Base-by-base conservation (phyloP, 2,329 filamentous ascomycete species). In the Talaromyces rugulosus region DNA sequence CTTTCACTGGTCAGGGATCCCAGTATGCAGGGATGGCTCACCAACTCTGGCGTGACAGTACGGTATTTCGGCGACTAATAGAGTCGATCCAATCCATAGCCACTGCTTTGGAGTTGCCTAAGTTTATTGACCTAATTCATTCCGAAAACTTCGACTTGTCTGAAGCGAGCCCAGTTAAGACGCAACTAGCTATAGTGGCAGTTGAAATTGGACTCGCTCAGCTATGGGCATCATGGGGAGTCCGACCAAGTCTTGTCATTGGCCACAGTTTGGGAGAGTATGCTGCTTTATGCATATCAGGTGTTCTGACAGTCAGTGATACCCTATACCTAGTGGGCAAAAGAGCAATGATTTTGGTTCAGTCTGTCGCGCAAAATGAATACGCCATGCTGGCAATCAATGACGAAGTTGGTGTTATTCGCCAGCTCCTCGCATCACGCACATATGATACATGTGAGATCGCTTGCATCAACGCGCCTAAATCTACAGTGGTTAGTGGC, bases 401-500 rank as follows among this genome's bases (percentile, higher is more conserved):
- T 14, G 36, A 34, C 6, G 31, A 57, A 6, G 34, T 44, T 18
- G 56, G 59, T 4, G 14, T 16, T 7, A 30, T 42, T 28, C 31
- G 55, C 12, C 31, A 28, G 12, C 16, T 11, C 28, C 18, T 62
- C 27, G 3, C 9, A 30, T 31, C 31, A 7, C 34, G 33, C 14
- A 14, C 28, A 18, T 56, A 36, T 6, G 16, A 18, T 50, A 50
- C 36, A 14, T 62, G 28, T 52, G 28, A 59, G 18, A 23, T 59
- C 5, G 75, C 77, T 23, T 80, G 78, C 62, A 73, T 79, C 58
- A 80, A 80, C 56, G 74, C 73, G 6, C 75, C 77, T 12, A 68
- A 70, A 3, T 75, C 76, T 59, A 79, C 76, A 42, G 78, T 80
- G 4, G 70, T 80, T n/a, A 77, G 77, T 34, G 78, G 78, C 1